These are phyloP conservation scores for Scheffersomyces ergatensis DNA, from an alignment of 805 yeast genomes.

Conservation along the genomic window DNA sequence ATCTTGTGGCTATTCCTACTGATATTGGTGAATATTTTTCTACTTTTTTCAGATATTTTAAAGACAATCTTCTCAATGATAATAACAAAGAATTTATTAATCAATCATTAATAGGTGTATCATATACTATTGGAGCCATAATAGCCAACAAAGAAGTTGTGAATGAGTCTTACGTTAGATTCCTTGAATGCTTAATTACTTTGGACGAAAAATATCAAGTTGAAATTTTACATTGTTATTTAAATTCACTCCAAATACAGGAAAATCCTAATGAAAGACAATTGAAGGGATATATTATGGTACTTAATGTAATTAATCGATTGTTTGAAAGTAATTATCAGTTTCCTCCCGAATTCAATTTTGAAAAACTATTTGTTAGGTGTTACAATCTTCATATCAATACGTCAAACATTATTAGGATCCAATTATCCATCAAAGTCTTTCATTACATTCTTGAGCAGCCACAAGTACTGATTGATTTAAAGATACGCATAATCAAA, in stretches of 20 bases:
- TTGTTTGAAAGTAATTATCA: conserved; percentile 37
- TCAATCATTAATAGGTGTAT: background rate
- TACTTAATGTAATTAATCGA: conserved; percentile 30
- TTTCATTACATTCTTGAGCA: conserved; percentile 36
- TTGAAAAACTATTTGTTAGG: conserved; percentile 41
- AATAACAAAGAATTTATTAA: background rate
- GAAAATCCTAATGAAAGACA: conserved; percentile 1
- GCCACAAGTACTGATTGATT: conserved; percentile 2
- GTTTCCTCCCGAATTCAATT: conserved; percentile 26
- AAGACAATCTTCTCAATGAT: conserved; percentile 5
- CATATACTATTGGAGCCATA: background rate
- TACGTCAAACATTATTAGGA: conserved; percentile 36
- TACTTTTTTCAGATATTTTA: conserved; percentile 18
- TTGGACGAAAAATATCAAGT: background rate
- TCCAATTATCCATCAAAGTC: conserved; percentile 39
- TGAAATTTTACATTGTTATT: background rate
- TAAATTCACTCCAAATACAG: too few relatives aligned
- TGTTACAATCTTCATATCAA: conserved; percentile 57
- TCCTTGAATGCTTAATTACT: conserved; percentile 22
- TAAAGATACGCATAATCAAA: conserved; percentile 9
- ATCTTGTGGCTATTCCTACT: background rate
- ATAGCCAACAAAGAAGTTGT: conserved; percentile 17
- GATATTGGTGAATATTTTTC: conserved; percentile 15
- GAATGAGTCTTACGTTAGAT: conserved; percentile 35
- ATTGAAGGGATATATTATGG: conserved; percentile 19